A percentile compares a stretch with the other conserved stretches of the same genome.
These are phyloP conservation scores for Pseudocercospora fuligena DNA, from an alignment of 2,329 filamentous ascomycete species.

Conservation along the genomic window DNA sequence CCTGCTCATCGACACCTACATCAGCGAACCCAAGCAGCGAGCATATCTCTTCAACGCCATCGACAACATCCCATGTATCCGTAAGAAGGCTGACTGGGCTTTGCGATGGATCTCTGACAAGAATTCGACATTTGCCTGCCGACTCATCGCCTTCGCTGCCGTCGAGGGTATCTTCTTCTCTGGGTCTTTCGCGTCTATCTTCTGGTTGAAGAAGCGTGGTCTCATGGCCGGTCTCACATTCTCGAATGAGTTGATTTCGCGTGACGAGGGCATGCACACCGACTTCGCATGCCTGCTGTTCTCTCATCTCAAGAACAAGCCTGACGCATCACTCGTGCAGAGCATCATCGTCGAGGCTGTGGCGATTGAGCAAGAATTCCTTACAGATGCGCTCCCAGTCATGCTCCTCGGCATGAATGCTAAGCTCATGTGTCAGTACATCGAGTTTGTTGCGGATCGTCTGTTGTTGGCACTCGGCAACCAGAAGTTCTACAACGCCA, in stretches of 20 bases:
- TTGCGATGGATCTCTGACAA: conserved; percentile 92
- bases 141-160: conserved; percentile 93
- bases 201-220: conserved; percentile 99
- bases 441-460: conserved; percentile 98
- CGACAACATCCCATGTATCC: conserved; percentile 97
- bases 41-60: conserved; percentile 97
- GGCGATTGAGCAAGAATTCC: conserved; percentile 93
- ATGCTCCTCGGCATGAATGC: conserved; percentile 97
- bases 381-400: conserved; percentile 92
- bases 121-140: conserved; percentile 91
- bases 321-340: conserved; percentile 77
- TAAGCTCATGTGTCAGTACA: conserved; percentile 98
- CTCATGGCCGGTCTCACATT: conserved; percentile 98
- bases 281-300: conserved; percentile 98
- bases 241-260: conserved; percentile 99
- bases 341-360: conserved; percentile 95
- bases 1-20: conserved; percentile 97
- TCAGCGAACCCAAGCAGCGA: conserved; percentile 94
- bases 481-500: conserved; percentile 86
- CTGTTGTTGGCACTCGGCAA: conserved; percentile 92
- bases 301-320: conserved; percentile 94
- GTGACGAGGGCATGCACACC: conserved; percentile 98
- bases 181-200: conserved; percentile 97
- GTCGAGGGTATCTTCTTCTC: conserved; percentile 99
- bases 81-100: conserved; percentile 98